Conservation (phyloP, 2,329 filamentous ascomycete species). For the Dichotomopilus funicola region DNA sequence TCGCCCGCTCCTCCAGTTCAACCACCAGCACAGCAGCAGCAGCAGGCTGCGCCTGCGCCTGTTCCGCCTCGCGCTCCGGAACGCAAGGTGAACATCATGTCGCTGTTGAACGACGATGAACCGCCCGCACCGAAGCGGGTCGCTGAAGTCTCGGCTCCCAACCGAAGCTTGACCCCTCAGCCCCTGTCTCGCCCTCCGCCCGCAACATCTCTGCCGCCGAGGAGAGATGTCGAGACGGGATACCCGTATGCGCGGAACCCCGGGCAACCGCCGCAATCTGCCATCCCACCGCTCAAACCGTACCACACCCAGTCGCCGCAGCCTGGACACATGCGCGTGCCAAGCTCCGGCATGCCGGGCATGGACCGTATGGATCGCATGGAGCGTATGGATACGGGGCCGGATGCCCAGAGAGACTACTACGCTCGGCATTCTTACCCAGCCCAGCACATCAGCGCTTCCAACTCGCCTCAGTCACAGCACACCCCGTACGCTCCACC, state of each 20-base stretch:
- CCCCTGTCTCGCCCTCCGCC: slow-evolving; percentile 35
- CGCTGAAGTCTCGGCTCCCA: slow-evolving; percentile 38
- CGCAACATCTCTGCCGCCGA: slow-evolving; percentile 34
- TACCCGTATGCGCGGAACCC: slow-evolving; percentile 42
- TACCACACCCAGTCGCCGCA: slow-evolving; percentile 45
- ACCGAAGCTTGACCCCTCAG: slow-evolving; percentile 46
- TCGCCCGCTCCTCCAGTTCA: slow-evolving; percentile 24
- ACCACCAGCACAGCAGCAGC: slow-evolving; percentile 26
- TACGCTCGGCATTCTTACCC: slow-evolving; percentile 36
- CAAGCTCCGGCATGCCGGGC: slow-evolving; percentile 31
- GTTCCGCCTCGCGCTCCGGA: slow-evolving; percentile 39
- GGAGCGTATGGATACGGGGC: slow-evolving; percentile 33
- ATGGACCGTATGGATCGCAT: slow-evolving; percentile 27
- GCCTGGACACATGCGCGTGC: slow-evolving; percentile 39
- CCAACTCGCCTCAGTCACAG: slow-evolving; percentile 28
- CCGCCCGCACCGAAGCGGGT: slow-evolving; percentile 45
- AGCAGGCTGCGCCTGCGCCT: slow-evolving; percentile 35
- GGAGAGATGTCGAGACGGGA: slow-evolving; percentile 43
- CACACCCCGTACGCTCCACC: slow-evolving; percentile 21
- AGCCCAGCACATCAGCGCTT: slow-evolving; percentile 27
- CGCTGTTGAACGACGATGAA: slow-evolving; percentile 56
- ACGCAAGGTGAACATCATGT: slow-evolving; percentile 60
- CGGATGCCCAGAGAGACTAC: slow-evolving; percentile 38
- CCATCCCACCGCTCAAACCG: slow-evolving; percentile 51
- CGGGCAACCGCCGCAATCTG: slow-evolving; percentile 34